Base-by-base conservation (phyloP, 345 rosid species). In the Dipteronia sinensis region DNA sequence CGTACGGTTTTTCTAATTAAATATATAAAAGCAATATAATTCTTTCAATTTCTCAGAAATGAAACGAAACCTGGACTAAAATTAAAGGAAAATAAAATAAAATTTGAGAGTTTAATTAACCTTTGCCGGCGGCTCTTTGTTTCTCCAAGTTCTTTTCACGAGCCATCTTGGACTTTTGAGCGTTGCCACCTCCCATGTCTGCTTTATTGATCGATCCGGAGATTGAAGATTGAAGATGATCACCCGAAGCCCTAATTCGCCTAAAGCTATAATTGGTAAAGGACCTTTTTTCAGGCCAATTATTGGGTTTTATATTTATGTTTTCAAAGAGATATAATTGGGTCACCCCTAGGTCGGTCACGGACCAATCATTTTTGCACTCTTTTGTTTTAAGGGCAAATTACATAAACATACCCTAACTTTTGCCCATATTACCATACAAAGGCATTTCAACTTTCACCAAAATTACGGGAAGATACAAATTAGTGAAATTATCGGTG, bases 141-240 rank as follows among this genome's bases (percentile, higher is more conserved):
- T 86, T 88, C 82, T 88, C 93, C 75, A 80, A 2, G 79, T 88
- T 80, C 82, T 46, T 85, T 81, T 85, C 85, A 13, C 91, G 89
- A 4, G 91, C 89, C 86, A 80, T 88, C 85, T 83, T 88, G 71
- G 91, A 44, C 42, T 88, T 88, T 69, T 88, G 90, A 67, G 59
- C 90, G 81, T 87, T 87, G 78, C 90, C 90, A 10, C 88, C 88
- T 71, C 90, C 90, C 88, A 85, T 87, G 25, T 66, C 65, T 65
- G 73, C 12, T 40, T 16, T 61, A 75, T 71, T 55, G 44, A 15
- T 61, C 29, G 76, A 55, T 47, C 40, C 40, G 67, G 19, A 15
- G 68, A 56, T 29, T 19, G 44, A 40, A 29, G 38, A 34, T 34
- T 42, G 44, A 51, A 70, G 29, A 34, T 25, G 65, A 25, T 1